Evolutionary conservation across 2,329 filamentous ascomycete species (phyloP).

Genomic region (Ophiostoma triangulosporum): DNA sequence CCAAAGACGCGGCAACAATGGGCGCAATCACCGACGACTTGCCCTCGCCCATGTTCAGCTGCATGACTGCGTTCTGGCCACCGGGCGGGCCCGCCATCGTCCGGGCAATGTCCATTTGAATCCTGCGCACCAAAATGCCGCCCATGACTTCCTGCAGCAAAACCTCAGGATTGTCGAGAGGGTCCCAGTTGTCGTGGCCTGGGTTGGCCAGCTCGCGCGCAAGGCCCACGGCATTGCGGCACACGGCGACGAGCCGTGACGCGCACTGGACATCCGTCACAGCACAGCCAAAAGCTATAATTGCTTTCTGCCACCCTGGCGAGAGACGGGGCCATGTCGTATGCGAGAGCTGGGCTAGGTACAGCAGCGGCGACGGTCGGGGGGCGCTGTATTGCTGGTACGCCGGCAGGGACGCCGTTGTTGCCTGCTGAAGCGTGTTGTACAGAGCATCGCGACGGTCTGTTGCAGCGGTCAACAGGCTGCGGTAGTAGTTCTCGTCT

Average conservation of each 20-base stretch:
- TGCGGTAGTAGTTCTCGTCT: neutral
- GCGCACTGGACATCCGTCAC: conserved; percentile 29
- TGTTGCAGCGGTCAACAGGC: neutral
- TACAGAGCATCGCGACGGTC: neutral
- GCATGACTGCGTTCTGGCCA: conserved; percentile 39
- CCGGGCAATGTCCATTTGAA: conserved; percentile 43
- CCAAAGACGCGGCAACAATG: conserved; percentile 41
- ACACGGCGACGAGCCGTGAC: conserved; percentile 23
- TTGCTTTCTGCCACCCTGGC: conserved; percentile 20
- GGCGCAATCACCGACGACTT: conserved; percentile 59
- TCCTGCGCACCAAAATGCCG: conserved; percentile 43
- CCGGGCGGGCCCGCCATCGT: conserved; percentile 33
- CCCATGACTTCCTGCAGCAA: conserved; percentile 53
- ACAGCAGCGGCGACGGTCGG: conserved; percentile 18
- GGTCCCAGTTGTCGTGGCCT: conserved; percentile 44
- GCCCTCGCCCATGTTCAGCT: conserved; percentile 60
- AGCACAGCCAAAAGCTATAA: conserved; percentile 28
- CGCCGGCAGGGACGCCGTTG: neutral
- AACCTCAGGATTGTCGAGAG: conserved; percentile 39
- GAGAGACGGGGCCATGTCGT: conserved; percentile 18
- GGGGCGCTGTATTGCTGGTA: conserved; percentile 16
- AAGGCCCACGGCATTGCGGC: conserved; percentile 19
- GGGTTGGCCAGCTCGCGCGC: conserved; percentile 30
- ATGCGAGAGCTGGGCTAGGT: conserved; percentile 23
- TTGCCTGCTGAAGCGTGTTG: neutral